Evolutionary conservation across 2,329 filamentous ascomycete species (phyloP), one percentile per base, ranked within the genome.

Genomic region (Botrytis tulipae): DNA sequence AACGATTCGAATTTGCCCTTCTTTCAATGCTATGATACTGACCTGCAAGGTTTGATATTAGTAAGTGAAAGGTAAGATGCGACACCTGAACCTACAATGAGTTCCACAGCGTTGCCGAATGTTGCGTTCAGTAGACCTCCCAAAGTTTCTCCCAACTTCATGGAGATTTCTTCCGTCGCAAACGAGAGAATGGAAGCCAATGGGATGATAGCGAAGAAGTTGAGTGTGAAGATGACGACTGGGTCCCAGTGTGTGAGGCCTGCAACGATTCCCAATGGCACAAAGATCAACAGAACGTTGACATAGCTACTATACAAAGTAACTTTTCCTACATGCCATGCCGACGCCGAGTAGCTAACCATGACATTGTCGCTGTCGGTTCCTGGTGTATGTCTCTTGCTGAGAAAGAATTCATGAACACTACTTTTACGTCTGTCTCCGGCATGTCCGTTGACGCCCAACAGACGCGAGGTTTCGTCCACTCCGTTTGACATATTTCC

Each of bases 1-100:
- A 32, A 98, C 95, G 76, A 98, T 95, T 78, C 95, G 91, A 80
- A 98, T 97, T 84, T 99, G 92, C 76, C 90, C 90, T 78, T 96
- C 90, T 77, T 87, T 89, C 62, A 99, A 87, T 35, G 96, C 96
- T 75, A 98, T 92, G 78, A 99, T 95, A 82, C 93, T 97, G 81
- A 97, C 93, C 93, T 95, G 80, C 48, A 3, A 29, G 37, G 7
- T 40, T 48, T 14, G 14, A 51, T 10, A 37, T 35, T 59, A 73
- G 48, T 25, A 25, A 25, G 22, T 35, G 8, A n/a, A 12, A 20
- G 14, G 16, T 20, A 20, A 25, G 40, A 61, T 35, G 14, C n/a
- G 16, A n/a, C 9, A 46, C 20, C 54, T n/a, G 22, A 61, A 37
- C 48, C 8, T 35, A 77, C 87, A 81, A 88, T 88, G 65, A 89